Evolutionary conservation across 2,329 filamentous ascomycete genomes (phyloP).

Genomic region (Penicillium sp.): DNA sequence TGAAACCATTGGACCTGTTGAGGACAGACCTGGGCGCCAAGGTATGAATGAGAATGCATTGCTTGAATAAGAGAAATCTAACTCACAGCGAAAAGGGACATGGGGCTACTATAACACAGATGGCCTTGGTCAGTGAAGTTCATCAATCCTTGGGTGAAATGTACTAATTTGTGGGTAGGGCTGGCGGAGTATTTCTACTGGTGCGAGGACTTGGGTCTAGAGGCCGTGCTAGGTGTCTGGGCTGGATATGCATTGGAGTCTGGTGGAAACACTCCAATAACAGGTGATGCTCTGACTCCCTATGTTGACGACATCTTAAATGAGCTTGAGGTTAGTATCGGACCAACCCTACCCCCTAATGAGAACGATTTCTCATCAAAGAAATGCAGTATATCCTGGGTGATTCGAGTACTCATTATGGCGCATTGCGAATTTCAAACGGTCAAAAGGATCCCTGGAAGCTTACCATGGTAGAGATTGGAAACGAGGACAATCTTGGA

Average conservation of each 20-base stretch:
- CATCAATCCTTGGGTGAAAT: neutral
- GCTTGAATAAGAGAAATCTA: too few species aligned
- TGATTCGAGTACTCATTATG: slow-evolving; percentile 58
- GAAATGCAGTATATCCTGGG: slow-evolving; percentile 60
- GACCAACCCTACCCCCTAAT: too few species aligned
- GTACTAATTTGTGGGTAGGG: neutral
- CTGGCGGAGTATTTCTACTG: slow-evolving; percentile 9
- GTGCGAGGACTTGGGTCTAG: slow-evolving; percentile 8
- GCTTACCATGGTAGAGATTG: slow-evolving; percentile 64
- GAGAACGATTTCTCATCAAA: too few species aligned
- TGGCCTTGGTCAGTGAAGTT: slow-evolving; percentile 2
- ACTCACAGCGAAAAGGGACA: neutral
- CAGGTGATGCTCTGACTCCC: slow-evolving; percentile 54
- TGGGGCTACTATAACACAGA: slow-evolving; percentile 11
- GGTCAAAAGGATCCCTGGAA: slow-evolving; percentile 63
- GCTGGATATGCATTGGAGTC: slow-evolving; percentile 49
- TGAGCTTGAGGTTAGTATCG: slow-evolving; percentile 59
- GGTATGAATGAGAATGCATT: slow-evolving; percentile 30
- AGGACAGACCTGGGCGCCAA: slow-evolving; percentile 55
- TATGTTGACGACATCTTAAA: slow-evolving; percentile 64
- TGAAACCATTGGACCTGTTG: slow-evolving; percentile 43
- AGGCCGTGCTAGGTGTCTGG: slow-evolving; percentile 3
- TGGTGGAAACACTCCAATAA: slow-evolving; percentile 51
- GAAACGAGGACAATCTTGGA: slow-evolving; percentile 67
- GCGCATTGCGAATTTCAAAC: slow-evolving; percentile 58